Evolutionary conservation across 2,329 filamentous ascomycete species (phyloP), one percentile per base, ranked within the genome.

Genomic region (Cytospora schulzeri): DNA sequence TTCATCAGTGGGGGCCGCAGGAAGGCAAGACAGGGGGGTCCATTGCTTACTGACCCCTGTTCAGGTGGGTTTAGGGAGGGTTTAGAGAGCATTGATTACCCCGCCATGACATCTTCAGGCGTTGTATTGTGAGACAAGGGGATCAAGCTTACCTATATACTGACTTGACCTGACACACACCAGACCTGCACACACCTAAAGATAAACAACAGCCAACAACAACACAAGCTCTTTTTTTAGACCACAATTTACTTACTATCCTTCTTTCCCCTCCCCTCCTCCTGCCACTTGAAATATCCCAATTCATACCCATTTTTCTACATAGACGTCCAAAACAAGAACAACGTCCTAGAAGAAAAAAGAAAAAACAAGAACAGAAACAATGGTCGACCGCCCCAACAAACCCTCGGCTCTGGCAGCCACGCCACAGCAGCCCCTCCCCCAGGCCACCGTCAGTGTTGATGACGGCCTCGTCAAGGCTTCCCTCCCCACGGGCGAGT

Each of bases 401-500:
- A 95, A 92, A 76, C 92, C 92, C 64, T 83, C 88, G 60, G 89
- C 91, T 48, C 86, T 94, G 72, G 87, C 91, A 61, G 83, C 91
- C 68, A 89, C 91, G 9, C 89, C 91, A 9, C 87, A 88, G 60
- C 83, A 89, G 19, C 88, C 91, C 19, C 57, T 60, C 33, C 90
- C 93, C 56, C 91, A 88, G 73, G 79, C 94, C 38, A 87, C 89
- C 69, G 90, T 97, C 73, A 86, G 86, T 75, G 88, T 93, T 73
- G 85, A 88, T 31, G 85, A 91, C 76, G 85, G 85, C 66, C 87
- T 86, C 66, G 89, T 98, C 59, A 85, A 86, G n/a, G 94, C 94
- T 38, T 85, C 84, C 33, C 86, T 98, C 52, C 91, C 93, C 48
- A 91, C 92, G 0, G 93, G 94, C 70, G 93, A 98, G 79, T 91